phyloP scores from a whole-genome alignment of 768 basidiomycete species.

The Pulveroboletus ravenelii region DNA sequence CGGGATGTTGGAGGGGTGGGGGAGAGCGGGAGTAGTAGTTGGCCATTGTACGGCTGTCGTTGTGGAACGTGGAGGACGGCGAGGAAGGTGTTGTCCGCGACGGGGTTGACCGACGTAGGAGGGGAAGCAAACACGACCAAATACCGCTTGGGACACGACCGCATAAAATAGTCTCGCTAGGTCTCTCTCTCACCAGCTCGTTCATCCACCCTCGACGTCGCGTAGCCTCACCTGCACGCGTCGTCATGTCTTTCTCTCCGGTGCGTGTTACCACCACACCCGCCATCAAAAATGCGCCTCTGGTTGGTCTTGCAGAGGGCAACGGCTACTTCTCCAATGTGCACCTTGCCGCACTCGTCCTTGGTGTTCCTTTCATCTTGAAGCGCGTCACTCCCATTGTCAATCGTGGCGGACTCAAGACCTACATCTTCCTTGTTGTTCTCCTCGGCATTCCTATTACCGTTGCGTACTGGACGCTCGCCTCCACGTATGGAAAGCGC shows the following conservation, averaged over 20 bases:
- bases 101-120: too few relatives aligned
- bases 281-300: constrained; percentile 81
- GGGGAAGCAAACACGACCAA: constrained; percentile 15
- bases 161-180: constrained; percentile 17
- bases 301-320: constrained; percentile 79
- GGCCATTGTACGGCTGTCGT: constrained; percentile 10
- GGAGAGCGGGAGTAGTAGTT: constrained; percentile 52
- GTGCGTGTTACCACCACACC: constrained; percentile 64
- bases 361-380: constrained; percentile 79
- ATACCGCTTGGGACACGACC: constrained; percentile 3
- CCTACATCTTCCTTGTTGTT: constrained; percentile 75
- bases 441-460: constrained; percentile 74
- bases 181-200: constrained; percentile 7
- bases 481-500: constrained; percentile 75
- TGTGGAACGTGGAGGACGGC: not conserved
- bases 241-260: constrained; percentile 40
- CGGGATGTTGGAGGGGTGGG: constrained; percentile 81
- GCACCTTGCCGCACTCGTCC: constrained; percentile 71
- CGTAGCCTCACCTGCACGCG: constrained; percentile 2
- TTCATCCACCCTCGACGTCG: constrained; percentile 22
- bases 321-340: constrained; percentile 79
- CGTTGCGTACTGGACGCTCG: constrained; percentile 84
- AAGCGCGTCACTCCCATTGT: constrained; percentile 81
- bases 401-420: constrained; percentile 78
- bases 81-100: not conserved